phyloP scores from a whole-genome alignment of 176 grass and related monocot species.

The Alopecurus myosuroides region DNA sequence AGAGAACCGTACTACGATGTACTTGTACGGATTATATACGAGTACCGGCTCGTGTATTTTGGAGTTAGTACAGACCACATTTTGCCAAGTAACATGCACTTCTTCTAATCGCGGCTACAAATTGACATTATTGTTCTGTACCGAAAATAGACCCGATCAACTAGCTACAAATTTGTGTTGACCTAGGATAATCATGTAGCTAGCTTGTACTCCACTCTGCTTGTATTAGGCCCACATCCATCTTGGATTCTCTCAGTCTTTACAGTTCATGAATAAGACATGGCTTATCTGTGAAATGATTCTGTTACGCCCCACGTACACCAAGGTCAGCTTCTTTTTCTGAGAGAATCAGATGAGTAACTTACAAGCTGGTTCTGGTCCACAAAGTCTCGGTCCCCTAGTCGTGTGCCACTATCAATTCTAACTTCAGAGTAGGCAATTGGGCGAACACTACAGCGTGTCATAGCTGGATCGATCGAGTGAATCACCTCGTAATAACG shows the following conservation, averaged over 20 bases:
- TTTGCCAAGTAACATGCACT: not conserved
- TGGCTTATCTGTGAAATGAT: constrained; percentile 19
- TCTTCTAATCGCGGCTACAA: not conserved
- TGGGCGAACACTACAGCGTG: not conserved
- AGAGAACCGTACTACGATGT: not conserved
- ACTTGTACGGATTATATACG: not conserved
- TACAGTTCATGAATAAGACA: constrained; percentile 34
- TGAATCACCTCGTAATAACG: not conserved
- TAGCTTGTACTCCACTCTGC: not conserved
- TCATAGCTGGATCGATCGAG: not conserved
- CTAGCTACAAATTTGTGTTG: not conserved
- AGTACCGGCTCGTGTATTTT: no score
- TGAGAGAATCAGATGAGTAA: not conserved
- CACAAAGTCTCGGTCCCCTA: not conserved
- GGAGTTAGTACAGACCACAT: not conserved
- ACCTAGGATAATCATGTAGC: not conserved
- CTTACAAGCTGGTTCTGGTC: constrained; percentile 16
- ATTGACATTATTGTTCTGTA: not conserved
- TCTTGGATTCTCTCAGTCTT: not conserved
- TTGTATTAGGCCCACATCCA: not conserved
- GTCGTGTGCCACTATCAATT: not conserved
- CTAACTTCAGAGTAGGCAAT: not conserved
- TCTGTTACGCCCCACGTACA: not conserved
- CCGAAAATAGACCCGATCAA: not conserved
- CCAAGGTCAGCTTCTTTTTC: not conserved